Evolutionary conservation across 2,329 filamentous ascomycete genomes (phyloP).

Genomic region (Cladosporium sp.): DNA sequence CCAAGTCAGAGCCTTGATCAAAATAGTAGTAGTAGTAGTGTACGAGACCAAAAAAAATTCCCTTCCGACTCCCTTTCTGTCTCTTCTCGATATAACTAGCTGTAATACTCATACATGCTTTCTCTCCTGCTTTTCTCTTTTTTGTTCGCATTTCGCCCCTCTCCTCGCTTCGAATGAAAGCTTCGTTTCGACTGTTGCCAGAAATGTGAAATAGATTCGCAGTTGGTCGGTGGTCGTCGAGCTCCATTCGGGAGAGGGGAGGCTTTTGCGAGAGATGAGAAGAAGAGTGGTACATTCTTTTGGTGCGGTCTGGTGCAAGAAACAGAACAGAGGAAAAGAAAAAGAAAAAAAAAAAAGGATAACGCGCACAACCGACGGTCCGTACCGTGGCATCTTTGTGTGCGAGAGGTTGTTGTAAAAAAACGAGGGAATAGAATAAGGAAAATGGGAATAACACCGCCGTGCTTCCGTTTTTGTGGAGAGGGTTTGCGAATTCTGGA

Average conservation of each 20-base stretch:
- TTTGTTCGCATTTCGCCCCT: background rate
- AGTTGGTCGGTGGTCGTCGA: background rate
- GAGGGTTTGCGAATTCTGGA: background rate
- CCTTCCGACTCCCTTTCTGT: too few relatives aligned
- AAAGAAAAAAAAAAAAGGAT: background rate
- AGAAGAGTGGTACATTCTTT: constrained; percentile 10
- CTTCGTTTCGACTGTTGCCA: too few relatives aligned
- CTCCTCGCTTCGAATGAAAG: too few relatives aligned
- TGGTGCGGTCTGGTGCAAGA: constrained; percentile 1
- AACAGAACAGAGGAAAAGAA: background rate
- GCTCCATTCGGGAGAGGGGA: background rate
- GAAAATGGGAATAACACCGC: background rate
- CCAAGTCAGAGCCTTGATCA: too few relatives aligned
- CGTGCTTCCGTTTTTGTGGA: constrained; percentile 3
- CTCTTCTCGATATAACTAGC: constrained; percentile 7
- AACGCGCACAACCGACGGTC: background rate
- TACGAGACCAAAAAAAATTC: too few relatives aligned
- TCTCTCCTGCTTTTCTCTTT: too few relatives aligned
- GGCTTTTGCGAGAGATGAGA: background rate
- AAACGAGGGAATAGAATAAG: background rate
- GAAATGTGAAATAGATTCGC: too few relatives aligned
- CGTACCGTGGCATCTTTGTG: background rate
- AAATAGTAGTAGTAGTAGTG: too few relatives aligned
- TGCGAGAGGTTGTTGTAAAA: background rate
- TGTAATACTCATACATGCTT: constrained; percentile 11